These are phyloP conservation scores for Adansonia madagascariensis DNA, from an alignment of 441 rosid genomes.

Conservation along the genomic window DNA sequence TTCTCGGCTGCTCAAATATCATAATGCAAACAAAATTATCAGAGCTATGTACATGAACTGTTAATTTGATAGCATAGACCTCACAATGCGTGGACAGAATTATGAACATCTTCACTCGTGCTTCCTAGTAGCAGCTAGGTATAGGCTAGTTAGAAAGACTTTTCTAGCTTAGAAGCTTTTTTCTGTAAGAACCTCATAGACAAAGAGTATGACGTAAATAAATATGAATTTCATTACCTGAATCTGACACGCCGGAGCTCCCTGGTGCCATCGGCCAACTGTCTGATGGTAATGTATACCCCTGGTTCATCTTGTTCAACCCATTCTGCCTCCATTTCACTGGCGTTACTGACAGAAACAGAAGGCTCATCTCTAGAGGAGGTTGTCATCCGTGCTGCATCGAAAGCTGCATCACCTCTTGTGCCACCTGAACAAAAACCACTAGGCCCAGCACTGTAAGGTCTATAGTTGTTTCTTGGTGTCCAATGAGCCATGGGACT, in stretches of 20 bases:
- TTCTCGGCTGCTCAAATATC: constrained; percentile 68
- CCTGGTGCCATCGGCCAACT: constrained; percentile 80
- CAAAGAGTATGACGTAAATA: background rate
- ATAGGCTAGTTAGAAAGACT: background rate
- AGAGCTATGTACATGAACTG: background rate
- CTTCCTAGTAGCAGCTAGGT: background rate
- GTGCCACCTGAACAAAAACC: constrained; percentile 47
- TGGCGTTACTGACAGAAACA: constrained; percentile 79
- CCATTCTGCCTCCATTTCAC: constrained; percentile 93
- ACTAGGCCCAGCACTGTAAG: constrained; percentile 61
- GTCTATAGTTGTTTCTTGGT: constrained; percentile 74
- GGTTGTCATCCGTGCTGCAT: constrained; percentile 76
- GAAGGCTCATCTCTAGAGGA: constrained; percentile 94
- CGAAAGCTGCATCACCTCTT: constrained; percentile 53
- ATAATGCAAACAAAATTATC: background rate
- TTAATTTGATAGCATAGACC: too few relatives aligned
- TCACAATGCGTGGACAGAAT: too few relatives aligned
- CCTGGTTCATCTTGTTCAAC: constrained; percentile 94
- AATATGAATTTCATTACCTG: constrained; percentile 56
- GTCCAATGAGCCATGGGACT: constrained; percentile 76
- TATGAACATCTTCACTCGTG: too few relatives aligned
- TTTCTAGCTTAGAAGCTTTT: background rate
- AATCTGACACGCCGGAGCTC: constrained; percentile 98
- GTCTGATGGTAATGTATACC: constrained; percentile 93
- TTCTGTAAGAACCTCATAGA: background rate